Evolutionary conservation across 2,329 filamentous ascomycete genomes (phyloP).

Genomic region (Monosporascus sp.): DNA sequence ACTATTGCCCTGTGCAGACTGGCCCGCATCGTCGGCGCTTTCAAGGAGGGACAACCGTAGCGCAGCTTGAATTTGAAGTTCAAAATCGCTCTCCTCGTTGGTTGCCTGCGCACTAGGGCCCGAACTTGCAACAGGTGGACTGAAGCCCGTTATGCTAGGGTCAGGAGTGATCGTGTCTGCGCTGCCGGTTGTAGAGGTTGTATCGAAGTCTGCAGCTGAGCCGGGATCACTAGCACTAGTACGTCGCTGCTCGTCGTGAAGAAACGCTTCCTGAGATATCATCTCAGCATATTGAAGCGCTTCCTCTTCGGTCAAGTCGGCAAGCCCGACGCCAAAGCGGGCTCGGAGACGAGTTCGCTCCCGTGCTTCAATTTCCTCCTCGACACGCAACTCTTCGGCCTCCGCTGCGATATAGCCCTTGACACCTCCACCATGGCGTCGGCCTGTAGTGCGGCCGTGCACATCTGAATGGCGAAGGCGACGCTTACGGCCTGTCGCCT

Average conservation of each 20-base stretch:
- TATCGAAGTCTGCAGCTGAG: conserved; percentile 44
- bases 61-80: conserved; percentile 57
- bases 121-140: conserved; percentile 23
- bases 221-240: conserved; percentile 45
- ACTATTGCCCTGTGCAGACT: conserved; percentile 40
- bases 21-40: conserved; percentile 41
- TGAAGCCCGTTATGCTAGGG: conserved; percentile 41
- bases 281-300: conserved; percentile 60
- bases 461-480: conserved; percentile 63
- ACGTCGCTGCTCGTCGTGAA: conserved; percentile 51
- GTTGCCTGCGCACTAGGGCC: conserved; percentile 19
- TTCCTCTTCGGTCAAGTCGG: conserved; percentile 61
- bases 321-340: conserved; percentile 79
- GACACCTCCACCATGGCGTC: conserved; percentile 61
- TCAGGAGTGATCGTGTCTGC: conserved; percentile 51
- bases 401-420: conserved; percentile 85
- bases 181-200: conserved; percentile 28
- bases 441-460: conserved; percentile 44
- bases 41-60: conserved; percentile 58
- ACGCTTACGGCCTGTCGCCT: conserved; percentile 73
- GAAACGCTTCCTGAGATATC: conserved; percentile 57
- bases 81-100: conserved; percentile 49
- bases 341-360: conserved; percentile 67
- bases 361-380: conserved; percentile 61
- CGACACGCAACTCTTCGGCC: conserved; percentile 69